Base-by-base conservation (phyloP, 176 grass and related monocot genomes). In the Stipa capillata region DNA sequence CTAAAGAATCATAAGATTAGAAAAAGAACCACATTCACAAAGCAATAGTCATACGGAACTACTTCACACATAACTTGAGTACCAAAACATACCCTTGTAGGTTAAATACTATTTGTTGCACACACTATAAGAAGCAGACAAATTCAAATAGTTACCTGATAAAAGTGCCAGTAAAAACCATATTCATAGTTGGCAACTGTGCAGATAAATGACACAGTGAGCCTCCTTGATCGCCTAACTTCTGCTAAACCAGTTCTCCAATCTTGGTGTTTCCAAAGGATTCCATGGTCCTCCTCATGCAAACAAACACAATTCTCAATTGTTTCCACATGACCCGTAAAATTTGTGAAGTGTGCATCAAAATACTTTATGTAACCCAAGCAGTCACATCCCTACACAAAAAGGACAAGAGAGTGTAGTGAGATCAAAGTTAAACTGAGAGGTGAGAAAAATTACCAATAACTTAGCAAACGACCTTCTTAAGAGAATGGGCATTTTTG, bases 141-240 rank as follows among this genome's bases (percentile, higher is more conserved):
- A 28, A 63, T 15, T 32, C 6, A 9, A 65, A 52, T 12, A 78
- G 10, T 70, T 89, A 93, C 97, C 97, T 99, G 97, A 85, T 89
- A 99, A 73, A 99, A 99, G 70, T 99, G 97, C 97, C 97, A 99
- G 81, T 90, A 99, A 82, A 99, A 99, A 45, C 88, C 97, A 79
- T 99, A 99, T 77, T 99, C 97, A 65, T 99, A 99, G 83, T 99
- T 99, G 75, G 97, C 97, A 69, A 99, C 92, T 23, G 97, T 99
- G 73, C 97, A 99, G 79, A 99, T 99, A 89, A 96, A 99, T 53
- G 97, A 99, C 14, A 99, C 97, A 16, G 90, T 91, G 47, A 99
- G 92, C 79, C 97, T 99, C 81, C 97, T 91, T 67, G 97, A 99
- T 21, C 97, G 83, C 84, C 97, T 93, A 81, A 96, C 92, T 91